Conservation (phyloP, 176 grass and related monocot genomes). For the Aegilops speltoides region DNA sequence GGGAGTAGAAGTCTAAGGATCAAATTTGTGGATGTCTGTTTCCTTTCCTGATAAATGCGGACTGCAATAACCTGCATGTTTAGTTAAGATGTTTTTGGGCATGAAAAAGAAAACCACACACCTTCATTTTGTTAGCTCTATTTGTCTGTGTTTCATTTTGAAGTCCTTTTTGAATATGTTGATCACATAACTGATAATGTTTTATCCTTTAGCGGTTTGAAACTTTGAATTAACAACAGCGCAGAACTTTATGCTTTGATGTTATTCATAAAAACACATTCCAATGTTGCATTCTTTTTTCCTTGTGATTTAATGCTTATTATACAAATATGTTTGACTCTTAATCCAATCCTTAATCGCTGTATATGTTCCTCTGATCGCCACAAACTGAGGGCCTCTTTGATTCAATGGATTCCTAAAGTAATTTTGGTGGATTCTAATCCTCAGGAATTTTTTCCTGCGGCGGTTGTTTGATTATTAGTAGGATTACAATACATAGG, state of each 20-base stretch:
- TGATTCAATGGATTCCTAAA: too few species aligned
- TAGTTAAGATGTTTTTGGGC: neutral
- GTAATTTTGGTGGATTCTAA: too few species aligned
- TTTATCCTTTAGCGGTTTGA: neutral
- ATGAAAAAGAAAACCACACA: neutral
- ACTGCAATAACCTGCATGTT: neutral
- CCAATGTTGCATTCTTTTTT: neutral
- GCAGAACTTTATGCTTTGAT: neutral
- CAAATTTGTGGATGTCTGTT: neutral
- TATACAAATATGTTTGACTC: neutral
- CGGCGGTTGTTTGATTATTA: too few species aligned
- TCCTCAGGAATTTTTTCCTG: too few species aligned
- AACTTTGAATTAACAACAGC: neutral
- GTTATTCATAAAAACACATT: neutral
- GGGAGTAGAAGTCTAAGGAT: neutral
- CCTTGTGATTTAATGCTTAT: neutral
- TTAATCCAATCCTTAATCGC: neutral
- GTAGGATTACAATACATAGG: too few species aligned
- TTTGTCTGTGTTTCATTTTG: neutral
- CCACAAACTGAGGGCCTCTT: neutral
- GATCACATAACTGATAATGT: neutral
- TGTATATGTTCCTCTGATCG: neutral
- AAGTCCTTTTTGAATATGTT: neutral
- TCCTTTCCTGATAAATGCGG: neutral
- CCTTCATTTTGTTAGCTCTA: neutral